Conservation (phyloP, 2,329 filamentous ascomycete genomes). For the Raffaelea albimanens region DNA sequence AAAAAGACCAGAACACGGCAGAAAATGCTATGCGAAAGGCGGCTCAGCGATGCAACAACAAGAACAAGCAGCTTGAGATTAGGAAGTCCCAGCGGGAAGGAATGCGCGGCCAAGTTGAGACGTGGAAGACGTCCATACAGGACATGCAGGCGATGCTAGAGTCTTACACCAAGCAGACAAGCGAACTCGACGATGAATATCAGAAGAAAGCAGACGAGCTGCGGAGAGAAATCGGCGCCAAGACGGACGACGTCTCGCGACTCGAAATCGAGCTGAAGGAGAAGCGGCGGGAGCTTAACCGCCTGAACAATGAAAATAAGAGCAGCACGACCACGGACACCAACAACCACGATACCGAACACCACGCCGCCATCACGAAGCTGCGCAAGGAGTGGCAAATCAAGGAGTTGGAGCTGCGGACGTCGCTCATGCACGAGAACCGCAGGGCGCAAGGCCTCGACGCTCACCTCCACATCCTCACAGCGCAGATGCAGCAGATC, state of each 20-base stretch:
- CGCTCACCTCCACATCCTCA: constrained; percentile 34
- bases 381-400: constrained; percentile 48
- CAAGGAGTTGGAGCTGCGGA: constrained; percentile 43
- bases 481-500: constrained; percentile 33
- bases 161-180: constrained; percentile 44
- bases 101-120: constrained; percentile 58
- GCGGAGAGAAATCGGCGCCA: constrained; percentile 43
- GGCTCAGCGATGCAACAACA: constrained; percentile 68
- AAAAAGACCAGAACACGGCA: constrained; percentile 68
- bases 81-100: constrained; percentile 61
- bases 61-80: constrained; percentile 61
- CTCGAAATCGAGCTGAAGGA: constrained; percentile 67
- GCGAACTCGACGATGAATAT: constrained; percentile 38
- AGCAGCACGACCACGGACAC: constrained; percentile 52
- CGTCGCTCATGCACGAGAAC: constrained; percentile 35
- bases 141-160: constrained; percentile 48
- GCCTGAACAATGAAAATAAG: constrained; percentile 62
- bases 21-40: constrained; percentile 75
- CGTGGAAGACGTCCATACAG: constrained; percentile 56
- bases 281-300: constrained; percentile 61
- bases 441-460: constrained; percentile 37
- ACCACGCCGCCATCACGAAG: constrained; percentile 39
- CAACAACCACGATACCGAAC: constrained; percentile 50
- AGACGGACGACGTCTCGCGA: constrained; percentile 46
- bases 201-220: constrained; percentile 43